Conservation (phyloP, 2,329 filamentous ascomycete species). For the Diaporthe citriasiana region DNA sequence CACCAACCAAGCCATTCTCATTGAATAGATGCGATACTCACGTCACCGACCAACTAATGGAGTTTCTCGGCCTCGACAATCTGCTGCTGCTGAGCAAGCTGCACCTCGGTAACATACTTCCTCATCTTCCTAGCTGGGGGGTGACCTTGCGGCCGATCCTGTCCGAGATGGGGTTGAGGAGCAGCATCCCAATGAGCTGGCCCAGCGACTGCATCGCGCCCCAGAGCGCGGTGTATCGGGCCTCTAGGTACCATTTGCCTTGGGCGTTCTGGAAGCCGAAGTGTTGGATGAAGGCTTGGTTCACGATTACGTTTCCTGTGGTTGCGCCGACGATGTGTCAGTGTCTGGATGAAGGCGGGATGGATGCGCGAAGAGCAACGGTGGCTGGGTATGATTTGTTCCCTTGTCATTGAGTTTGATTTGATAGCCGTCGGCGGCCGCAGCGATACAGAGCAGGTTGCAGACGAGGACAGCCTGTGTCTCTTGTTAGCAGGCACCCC, state of each 20-base stretch:
- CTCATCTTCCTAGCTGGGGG: constrained; percentile 43
- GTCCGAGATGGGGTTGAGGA: constrained; percentile 40
- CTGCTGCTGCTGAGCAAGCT: constrained; percentile 27
- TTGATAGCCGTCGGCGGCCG: not conserved
- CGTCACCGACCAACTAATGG: not conserved
- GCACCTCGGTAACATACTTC: constrained; percentile 43
- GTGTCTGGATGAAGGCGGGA: not conserved
- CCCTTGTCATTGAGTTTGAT: not conserved
- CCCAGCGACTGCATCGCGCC: constrained; percentile 43
- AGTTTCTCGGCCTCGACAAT: constrained; percentile 3
- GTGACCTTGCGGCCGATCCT: constrained; percentile 42
- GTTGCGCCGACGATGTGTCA: not conserved
- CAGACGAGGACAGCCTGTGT: not conserved
- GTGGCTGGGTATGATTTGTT: not conserved
- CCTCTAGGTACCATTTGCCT: constrained; percentile 36
- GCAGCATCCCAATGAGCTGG: constrained; percentile 42
- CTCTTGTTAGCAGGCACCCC: not conserved
- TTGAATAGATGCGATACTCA: too few species aligned
- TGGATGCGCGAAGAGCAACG: not conserved
- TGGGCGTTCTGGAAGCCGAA: constrained; percentile 39
- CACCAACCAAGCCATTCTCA: not conserved
- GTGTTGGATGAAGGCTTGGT: constrained; percentile 42
- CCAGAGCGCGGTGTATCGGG: constrained; percentile 42
- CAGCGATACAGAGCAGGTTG: not conserved
- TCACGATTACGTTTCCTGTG: constrained; percentile 42